These are phyloP conservation scores for Pilaira anomala DNA, from an alignment of 192 early-diverging fungal species.

Conservation along the genomic window DNA sequence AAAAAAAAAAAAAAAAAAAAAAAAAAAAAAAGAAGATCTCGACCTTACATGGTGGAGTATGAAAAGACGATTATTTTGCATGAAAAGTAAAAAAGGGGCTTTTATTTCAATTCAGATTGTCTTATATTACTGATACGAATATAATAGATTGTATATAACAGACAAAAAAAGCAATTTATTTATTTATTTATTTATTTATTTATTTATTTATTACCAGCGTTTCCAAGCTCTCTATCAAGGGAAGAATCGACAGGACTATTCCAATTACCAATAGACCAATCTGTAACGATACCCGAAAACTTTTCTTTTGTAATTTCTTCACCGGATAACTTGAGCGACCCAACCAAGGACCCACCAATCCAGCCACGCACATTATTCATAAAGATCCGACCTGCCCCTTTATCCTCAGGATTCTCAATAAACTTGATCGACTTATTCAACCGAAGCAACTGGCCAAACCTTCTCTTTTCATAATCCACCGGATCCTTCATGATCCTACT, in stretches of 20 bases:
- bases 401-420: slow-evolving; percentile 44
- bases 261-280: slow-evolving; percentile 55
- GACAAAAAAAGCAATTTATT: not conserved
- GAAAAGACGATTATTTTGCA: no score
- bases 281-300: slow-evolving; percentile 60
- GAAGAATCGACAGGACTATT: not conserved
- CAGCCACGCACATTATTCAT: slow-evolving; percentile 67
- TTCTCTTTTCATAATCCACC: slow-evolving; percentile 28
- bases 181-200: not conserved
- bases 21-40: no score
- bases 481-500: slow-evolving; percentile 44
- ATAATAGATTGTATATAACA: no score
- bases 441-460: slow-evolving; percentile 47
- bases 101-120: no score
- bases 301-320: slow-evolving; percentile 64
- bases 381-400: slow-evolving; percentile 55
- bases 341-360: slow-evolving; percentile 81
- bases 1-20: no score
- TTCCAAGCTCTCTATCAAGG: slow-evolving; percentile 9
- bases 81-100: no score
- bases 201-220: not conserved
- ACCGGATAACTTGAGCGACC: slow-evolving; percentile 69
- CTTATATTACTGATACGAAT: no score
- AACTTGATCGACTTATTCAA: slow-evolving; percentile 52
- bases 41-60: no score